These are phyloP conservation scores for Leavenworthia alabamica DNA, from an alignment of 345 rosid species.

Conservation along the genomic window DNA sequence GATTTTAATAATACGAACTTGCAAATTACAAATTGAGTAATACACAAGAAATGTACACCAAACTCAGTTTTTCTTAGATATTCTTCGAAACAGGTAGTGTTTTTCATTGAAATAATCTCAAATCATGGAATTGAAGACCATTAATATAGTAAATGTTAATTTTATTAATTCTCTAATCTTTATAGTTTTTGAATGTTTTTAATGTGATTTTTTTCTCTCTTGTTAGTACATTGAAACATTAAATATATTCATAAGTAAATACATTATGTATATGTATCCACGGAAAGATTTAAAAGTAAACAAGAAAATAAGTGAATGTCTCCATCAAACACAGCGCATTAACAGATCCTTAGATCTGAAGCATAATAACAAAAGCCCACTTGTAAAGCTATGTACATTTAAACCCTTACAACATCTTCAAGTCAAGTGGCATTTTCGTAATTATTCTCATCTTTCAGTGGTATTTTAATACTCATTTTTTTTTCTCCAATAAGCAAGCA, in stretches of 20 bases:
- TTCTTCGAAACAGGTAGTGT: neutral
- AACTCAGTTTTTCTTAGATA: neutral
- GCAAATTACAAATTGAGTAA: neutral
- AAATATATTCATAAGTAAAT: neutral
- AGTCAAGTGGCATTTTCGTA: slow-evolving; percentile 33
- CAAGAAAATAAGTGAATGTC: slow-evolving; percentile 6
- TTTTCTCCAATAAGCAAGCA: too few relatives aligned
- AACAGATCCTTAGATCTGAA: slow-evolving; percentile 28
- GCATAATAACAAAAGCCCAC: slow-evolving; percentile 10
- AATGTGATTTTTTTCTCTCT: neutral
- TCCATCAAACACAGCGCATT: slow-evolving; percentile 19
- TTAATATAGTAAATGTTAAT: slow-evolving; percentile 8
- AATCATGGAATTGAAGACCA: neutral
- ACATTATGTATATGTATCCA: neutral
- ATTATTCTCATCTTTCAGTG: slow-evolving; percentile 14
- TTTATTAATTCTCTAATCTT: neutral
- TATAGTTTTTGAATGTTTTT: neutral
- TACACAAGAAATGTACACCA: too few relatives aligned
- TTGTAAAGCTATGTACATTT: slow-evolving; percentile 14
- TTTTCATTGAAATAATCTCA: neutral
- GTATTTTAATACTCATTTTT: slow-evolving; percentile 21
- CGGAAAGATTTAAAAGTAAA: neutral
- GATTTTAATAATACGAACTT: neutral
- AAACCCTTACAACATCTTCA: neutral
- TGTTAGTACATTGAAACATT: neutral